These are phyloP conservation scores for Fusarium oligoseptatum DNA, from an alignment of 2,329 filamentous ascomycete genomes.

Conservation along the genomic window DNA sequence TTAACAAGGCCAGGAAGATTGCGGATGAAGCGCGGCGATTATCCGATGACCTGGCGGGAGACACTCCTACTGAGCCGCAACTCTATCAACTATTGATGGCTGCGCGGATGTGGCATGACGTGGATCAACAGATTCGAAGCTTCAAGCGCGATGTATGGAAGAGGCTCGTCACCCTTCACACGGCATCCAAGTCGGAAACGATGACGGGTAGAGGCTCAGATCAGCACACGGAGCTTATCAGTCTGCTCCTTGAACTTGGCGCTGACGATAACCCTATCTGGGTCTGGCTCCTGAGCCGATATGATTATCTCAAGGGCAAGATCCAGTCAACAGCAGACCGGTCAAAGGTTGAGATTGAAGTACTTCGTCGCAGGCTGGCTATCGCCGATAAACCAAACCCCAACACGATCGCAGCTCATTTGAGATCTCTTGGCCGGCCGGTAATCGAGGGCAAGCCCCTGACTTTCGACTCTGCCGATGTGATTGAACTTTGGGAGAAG, in stretches of 20 bases:
- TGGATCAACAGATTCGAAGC: conserved; percentile 84
- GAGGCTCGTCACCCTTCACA: conserved; percentile 78
- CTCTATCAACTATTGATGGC: conserved; percentile 89
- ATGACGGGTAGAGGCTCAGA: conserved; percentile 74
- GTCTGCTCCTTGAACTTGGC: conserved; percentile 89
- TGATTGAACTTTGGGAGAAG: conserved; percentile 95
- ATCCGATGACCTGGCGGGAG: conserved; percentile 67
- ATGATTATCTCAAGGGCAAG: conserved; percentile 89
- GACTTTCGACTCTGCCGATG: conserved; percentile 81
- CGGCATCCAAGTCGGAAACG: conserved; percentile 63
- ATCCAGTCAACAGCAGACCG: conserved; percentile 85
- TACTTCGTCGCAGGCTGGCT: conserved; percentile 84
- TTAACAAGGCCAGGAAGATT: conserved; percentile 84
- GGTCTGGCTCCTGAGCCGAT: conserved; percentile 92
- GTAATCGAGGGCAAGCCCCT: conserved; percentile 70
- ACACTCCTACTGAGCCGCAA: conserved; percentile 79
- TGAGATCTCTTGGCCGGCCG: conserved; percentile 80
- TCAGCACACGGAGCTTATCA: conserved; percentile 90
- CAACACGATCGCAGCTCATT: conserved; percentile 78
- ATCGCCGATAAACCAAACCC: conserved; percentile 78
- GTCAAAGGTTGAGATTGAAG: conserved; percentile 92
- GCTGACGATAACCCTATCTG: conserved; percentile 97
- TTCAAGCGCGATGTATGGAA: conserved; percentile 95
- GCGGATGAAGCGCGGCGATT: conserved; percentile 82
- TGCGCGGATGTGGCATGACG: conserved; percentile 94